Base-by-base conservation (phyloP, 305 asterid species). In the Fraxinus ornus region DNA sequence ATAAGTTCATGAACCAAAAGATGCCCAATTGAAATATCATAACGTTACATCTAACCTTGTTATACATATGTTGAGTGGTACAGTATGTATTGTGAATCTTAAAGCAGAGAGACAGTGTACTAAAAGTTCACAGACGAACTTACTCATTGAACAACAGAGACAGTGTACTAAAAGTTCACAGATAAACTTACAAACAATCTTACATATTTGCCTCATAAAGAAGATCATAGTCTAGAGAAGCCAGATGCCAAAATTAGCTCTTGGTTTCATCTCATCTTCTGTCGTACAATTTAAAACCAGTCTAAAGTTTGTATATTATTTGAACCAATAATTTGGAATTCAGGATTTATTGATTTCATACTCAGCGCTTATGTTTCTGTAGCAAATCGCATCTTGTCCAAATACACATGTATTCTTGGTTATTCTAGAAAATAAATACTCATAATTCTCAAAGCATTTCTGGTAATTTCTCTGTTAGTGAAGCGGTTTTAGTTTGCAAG, bases 361-460 rank as follows among this genome's bases (percentile, higher is more conserved):
- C 47, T 76, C 57, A 26, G 52, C 33, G 64, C 79, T 78, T 74
- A 44, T 47, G 39, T 80, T 75, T 73, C 17, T 71, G 35, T 13
- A 19, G 79, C 78, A 35, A 84, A 64, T 75, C 26, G 55, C 13
- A 52, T 55, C 77, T 32, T 37, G 37, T 30, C 60, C 17, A 33
- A 39, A 76, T 76, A 49, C 81, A 71, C 71, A 37, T 28, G 72
- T 72, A 41, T 76, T 55, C 84, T 57, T 76, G 21, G 76, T 79
- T 24, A 77, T 44, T 47, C 57, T 35, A 21, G 74, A 79, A 64
- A 55, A 35, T 22, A 73, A 57, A 60, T 62, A 5, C 77, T 74
- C 2, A 24, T 60, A 57, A 49, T 73, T 62, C 52, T 68, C 78
- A 77, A 62, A 60, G 52, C 37, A 74, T 39, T 76, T 44, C 78